These are phyloP conservation scores for Nicotiana rustica DNA, from an alignment of 305 asterid genomes.

Conservation along the genomic window DNA sequence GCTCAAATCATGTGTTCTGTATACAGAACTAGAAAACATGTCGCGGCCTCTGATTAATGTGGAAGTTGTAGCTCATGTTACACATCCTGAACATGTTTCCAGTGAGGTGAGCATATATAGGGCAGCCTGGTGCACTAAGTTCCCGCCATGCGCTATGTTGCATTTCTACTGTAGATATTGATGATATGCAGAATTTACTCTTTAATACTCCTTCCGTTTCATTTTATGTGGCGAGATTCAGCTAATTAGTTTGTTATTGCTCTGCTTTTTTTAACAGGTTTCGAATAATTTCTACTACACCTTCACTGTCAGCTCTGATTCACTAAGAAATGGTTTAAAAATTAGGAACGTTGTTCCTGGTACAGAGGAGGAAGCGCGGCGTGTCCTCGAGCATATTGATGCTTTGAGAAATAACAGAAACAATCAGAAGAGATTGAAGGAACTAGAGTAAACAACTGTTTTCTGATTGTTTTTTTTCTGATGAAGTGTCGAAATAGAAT, in stretches of 20 bases:
- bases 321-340: conserved; percentile 53
- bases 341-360: conserved; percentile 79
- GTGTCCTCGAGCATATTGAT: conserved; percentile 73
- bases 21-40: conserved; percentile 68
- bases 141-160: too few relatives aligned
- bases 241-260: not conserved
- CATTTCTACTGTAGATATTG: too few relatives aligned
- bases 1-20: conserved; percentile 80
- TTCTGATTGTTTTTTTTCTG: too few relatives aligned
- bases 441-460: not conserved
- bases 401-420: conserved; percentile 55
- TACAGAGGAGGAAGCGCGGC: conserved; percentile 80
- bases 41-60: conserved; percentile 70
- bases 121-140: too few relatives aligned
- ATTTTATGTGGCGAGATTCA: too few relatives aligned
- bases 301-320: conserved; percentile 63
- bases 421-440: not conserved
- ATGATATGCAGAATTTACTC: too few relatives aligned
- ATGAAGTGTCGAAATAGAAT: too few relatives aligned
- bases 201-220: too few relatives aligned
- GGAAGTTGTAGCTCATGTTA: conserved; percentile 86
- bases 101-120: conserved; percentile 60
- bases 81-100: conserved; percentile 73
- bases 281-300: conserved; percentile 93
- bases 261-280: conserved; percentile 50